Evolutionary conservation across 306 rosid genomes (phyloP), one percentile per base, ranked within the genome.

Genomic region (Quercus rubra): DNA sequence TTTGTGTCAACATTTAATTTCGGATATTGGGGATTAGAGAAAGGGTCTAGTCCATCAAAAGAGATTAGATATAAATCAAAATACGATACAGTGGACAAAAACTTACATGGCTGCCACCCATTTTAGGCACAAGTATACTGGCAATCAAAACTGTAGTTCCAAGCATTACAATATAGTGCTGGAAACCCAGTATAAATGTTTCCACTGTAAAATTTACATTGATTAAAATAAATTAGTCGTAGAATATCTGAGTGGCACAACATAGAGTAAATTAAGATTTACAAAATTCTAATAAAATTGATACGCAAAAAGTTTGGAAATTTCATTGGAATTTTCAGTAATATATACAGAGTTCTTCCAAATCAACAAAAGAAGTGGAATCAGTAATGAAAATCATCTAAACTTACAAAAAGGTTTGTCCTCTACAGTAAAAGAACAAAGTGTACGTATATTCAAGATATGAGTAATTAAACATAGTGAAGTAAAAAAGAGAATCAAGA

Each of bases 131-230:
- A n/a, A 96, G 88, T 14, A 12, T 6, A 31, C 79, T 89, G 33
- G 96, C 88, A 74, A 96, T 86, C 85, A 96, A 57, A 82, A 96
- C 99, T 3, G 91, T 89, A 23, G 97, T 85, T 58, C 98, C 99
- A 62, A 96, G 99, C 98, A 93, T 92, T 82, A 96, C 99, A 75
- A 96, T 86, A 85, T 96, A 91, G 81, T 96, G 99, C 84, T 96
- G 99, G 80, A 96, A 96, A 31, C 86, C 99, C 83, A 96, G 86
- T 49, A 89, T 55, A 69, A 83, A 46, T 6, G 97, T 85, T 77
- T 87, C 94, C 9, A 89, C 99, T 95, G 97, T 73, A 58, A 86
- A 66, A 78, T 73, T 64, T 13, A 18, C 55, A 28, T 52, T 18
- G 51, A 63, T 70, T 70, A 31, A 69, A 84, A 70, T 23, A n/a